Conservation (phyloP, 306 rosid genomes). For the Myrica gale region DNA sequence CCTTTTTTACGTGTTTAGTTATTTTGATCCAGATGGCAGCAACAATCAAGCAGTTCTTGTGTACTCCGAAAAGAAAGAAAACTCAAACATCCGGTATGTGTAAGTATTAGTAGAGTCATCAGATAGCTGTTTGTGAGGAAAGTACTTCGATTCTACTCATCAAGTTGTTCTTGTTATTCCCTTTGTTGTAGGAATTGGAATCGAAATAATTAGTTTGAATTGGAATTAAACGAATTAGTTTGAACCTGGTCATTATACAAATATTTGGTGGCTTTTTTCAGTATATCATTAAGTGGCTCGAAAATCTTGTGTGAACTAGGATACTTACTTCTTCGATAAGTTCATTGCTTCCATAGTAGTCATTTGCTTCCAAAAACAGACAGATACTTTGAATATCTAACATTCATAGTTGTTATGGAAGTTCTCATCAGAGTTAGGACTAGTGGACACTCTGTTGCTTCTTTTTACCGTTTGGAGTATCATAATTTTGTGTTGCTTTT, state of each 20-base stretch:
- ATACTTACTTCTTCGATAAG: neutral
- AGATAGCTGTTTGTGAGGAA: neutral
- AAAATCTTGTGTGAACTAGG: neutral
- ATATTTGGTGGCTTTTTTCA: neutral
- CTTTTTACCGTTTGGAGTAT: neutral
- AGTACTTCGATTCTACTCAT: neutral
- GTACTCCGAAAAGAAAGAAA: neutral
- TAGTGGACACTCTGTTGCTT: no score
- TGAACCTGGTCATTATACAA: neutral
- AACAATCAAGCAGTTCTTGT: neutral
- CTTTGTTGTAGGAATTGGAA: no score
- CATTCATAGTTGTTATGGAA: no score
- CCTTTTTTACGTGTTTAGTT: neutral
- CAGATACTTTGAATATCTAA: no score
- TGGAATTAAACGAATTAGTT: no score
- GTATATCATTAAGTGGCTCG: neutral
- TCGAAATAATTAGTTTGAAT: no score
- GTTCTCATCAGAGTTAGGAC: no score
- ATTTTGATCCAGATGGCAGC: slow-evolving; percentile 12
- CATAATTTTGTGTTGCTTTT: neutral
- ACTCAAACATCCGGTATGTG: slow-evolving; percentile 1
- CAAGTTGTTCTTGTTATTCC: no score
- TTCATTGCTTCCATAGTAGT: no score
- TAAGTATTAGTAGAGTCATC: neutral
- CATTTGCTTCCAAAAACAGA: no score